Evolutionary conservation across 83 land plant genomes (phyloP), one percentile per base, ranked within the genome.

Genomic region (Larix sibirica): DNA sequence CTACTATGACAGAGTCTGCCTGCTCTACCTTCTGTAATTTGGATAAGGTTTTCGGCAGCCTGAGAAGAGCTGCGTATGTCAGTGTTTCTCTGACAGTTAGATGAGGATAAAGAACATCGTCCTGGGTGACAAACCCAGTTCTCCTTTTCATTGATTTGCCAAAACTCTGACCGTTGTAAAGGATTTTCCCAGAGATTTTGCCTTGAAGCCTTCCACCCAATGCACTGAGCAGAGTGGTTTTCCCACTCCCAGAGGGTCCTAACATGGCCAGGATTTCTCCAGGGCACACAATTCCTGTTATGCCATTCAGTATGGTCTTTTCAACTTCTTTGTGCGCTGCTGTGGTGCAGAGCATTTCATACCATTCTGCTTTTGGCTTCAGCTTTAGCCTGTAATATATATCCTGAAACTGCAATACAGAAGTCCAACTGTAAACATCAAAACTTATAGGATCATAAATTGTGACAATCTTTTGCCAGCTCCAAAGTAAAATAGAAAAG

Each of bases 241-340:
- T 95, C 17, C 97, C 97, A 78, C 97, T 91, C 17, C 96, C 96
- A 5, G 97, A 95, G 4, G 96, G 97, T 26, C 97, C 97, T 24
- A 95, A 84, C 62, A 95, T 78, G 66, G 97, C 97, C 40, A 93
- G 86, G 66, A 95, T 83, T 79, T 93, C 94, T 13, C 97, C 94
- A 8, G 97, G 93, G 0, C 81, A 63, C 61, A 79, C 97, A 86
- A 79, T 82, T 5, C 97, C 97, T 10, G 91, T 86, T 54, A 95
- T 77, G 33, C 87, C 91, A 33, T 89, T 73, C 8, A 95, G 54
- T 23, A 95, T 93, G 4, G 83, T 85, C 26, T 95, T 95, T 82
- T 92, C 92, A 54, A 54, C 66, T 28, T 42, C 6, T 54, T 54
- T 54, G 58, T 54, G 58, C 58, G 2, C 14, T 54, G 58, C 16